A percentile compares a stretch with the other conserved stretches of the same genome.
Evolutionary conservation across 2,329 filamentous ascomycete genomes (phyloP).

Genomic region (Arthroderma sp.): DNA sequence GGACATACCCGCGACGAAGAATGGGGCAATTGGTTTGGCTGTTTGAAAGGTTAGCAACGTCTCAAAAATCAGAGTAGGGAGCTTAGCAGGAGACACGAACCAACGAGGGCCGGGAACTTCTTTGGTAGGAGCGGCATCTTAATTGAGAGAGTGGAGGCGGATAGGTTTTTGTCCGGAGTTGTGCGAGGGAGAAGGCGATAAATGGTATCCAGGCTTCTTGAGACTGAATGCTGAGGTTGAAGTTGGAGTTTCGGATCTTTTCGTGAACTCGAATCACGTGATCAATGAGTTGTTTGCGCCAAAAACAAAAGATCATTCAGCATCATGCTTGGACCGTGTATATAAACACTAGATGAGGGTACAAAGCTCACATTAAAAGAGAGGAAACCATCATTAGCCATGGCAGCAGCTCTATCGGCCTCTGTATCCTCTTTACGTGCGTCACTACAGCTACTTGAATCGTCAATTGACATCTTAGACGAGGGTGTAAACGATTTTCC

Average conservation of each 20-base stretch:
- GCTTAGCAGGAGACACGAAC: constrained; percentile 44
- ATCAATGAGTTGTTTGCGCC: neutral
- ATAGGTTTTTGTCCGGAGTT: neutral
- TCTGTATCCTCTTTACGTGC: constrained; percentile 50
- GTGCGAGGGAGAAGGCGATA: constrained; percentile 19
- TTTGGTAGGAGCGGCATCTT: constrained; percentile 71
- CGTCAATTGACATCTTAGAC: constrained; percentile 51
- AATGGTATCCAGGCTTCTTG: neutral
- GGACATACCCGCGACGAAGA: constrained; percentile 86
- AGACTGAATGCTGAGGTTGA: neutral
- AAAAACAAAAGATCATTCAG: no score
- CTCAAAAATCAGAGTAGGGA: constrained; percentile 18
- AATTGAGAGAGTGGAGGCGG: constrained; percentile 19
- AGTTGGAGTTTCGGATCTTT: constrained; percentile 11
- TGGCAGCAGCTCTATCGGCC: constrained; percentile 42
- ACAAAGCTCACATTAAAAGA: neutral
- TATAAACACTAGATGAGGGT: no score
- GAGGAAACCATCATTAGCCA: constrained; percentile 10
- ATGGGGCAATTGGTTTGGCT: constrained; percentile 87
- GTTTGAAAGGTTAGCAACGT: constrained; percentile 21
- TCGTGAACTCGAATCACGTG: constrained; percentile 9
- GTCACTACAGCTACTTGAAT: constrained; percentile 50
- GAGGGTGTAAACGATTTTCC: constrained; percentile 52
- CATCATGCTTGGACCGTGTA: neutral
- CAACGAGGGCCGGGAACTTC: constrained; percentile 68